Base-by-base conservation (phyloP, 306 rosid genomes). In the Trichosanthes truncata region DNA sequence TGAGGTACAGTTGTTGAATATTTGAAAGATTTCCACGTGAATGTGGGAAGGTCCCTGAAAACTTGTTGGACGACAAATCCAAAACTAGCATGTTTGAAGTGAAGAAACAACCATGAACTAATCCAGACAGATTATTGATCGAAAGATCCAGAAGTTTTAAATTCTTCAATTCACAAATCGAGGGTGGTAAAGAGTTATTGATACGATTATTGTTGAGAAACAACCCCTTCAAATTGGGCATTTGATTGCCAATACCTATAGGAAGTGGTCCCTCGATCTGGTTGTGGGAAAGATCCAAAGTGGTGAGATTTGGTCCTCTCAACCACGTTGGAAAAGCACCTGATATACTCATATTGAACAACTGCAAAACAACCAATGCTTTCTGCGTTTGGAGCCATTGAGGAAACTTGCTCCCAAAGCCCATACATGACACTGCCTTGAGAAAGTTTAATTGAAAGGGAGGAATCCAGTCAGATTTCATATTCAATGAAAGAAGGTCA, bases 281-380 rank as follows among this genome's bases (percentile, higher is more conserved):
- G 29, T 84, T 81, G 21, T 78, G 11, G 17, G 84, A 84, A 26
- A 81, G 84, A 78, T 81, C 66, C 31, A 17, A 0, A 4, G 2
- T 9, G 8, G 12, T 52, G 15, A 74, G 78, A 25, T 26, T 21
- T 45, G 14, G 55, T 26, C 41, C 46, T 5, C 1, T 6, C 40
- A 74, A 55, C 78, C 78, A 74, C 2, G 6, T 21, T 13, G 62
- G 78, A 1, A 74, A 5, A 1, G 7, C 7, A 9, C 78, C 36
- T 1, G 40, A 45, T 5, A 74, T 25, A 29, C 78, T 52, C 25
- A 25, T 51, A 18, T 74, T 33, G 0, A 41, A 26, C 25, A 74
- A 52, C 20, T 8, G 9, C 38, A 74, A 25, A 46, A 9, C 11
- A 13, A 31, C 41, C 55, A 55, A 51, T 3, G 5, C 23, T 0